Conservation (phyloP, 2,329 filamentous ascomycete species). For the Talaromyces albobiverticillius region DNA sequence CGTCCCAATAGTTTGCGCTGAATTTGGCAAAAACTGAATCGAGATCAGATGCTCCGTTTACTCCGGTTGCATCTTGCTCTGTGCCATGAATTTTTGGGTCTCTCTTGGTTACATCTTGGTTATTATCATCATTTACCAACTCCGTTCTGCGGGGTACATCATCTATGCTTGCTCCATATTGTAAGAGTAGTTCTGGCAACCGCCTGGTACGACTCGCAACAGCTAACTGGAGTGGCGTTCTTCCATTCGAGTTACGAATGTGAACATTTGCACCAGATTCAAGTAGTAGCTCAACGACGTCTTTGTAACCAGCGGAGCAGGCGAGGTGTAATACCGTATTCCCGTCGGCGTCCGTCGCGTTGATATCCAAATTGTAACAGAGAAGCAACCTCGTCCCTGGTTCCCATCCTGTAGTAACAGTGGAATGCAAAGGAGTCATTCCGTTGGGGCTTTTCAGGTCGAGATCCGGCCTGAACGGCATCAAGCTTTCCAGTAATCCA, state of each 20-base stretch:
- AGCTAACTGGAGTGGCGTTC: conserved; percentile 1
- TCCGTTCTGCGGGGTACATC: neutral
- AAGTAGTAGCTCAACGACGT: neutral
- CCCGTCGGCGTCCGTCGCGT: neutral
- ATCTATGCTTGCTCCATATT: neutral
- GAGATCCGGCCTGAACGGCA: conserved; percentile 1
- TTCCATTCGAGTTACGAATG: neutral
- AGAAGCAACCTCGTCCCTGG: neutral
- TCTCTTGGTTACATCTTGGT: neutral
- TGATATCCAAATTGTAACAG: neutral
- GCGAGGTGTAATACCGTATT: conserved; percentile 1
- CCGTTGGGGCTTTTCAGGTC: neutral
- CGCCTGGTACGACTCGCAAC: neutral
- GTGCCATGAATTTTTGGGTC: neutral
- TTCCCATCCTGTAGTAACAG: neutral
- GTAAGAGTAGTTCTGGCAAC: neutral
- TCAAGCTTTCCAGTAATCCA: neutral
- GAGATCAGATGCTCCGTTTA: neutral
- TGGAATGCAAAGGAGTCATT: neutral
- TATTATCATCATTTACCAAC: neutral
- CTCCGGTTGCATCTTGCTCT: neutral
- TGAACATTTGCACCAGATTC: neutral
- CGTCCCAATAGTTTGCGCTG: neutral
- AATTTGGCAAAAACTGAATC: neutral
- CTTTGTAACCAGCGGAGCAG: neutral